Conservation (phyloP, 768 basidiomycete genomes). For the Hysterangium stoloniferum region DNA sequence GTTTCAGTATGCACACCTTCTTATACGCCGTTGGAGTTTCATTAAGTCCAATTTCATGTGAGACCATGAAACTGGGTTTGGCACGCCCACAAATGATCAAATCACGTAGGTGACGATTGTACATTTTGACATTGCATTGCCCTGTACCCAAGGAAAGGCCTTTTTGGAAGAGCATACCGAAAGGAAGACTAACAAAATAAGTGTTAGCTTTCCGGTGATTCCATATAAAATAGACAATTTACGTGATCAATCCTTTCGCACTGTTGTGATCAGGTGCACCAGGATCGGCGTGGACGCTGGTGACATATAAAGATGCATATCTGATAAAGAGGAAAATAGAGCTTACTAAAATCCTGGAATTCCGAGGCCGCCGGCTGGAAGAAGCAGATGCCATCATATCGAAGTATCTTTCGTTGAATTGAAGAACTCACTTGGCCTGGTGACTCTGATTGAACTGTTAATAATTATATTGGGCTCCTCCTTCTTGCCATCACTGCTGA, state of each 20-base stretch:
- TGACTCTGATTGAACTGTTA: conserved; percentile 11
- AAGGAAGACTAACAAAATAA: conserved; percentile 35
- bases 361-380: conserved; percentile 42
- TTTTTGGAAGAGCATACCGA: conserved; percentile 51
- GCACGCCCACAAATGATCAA: conserved; percentile 46
- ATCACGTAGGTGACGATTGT: conserved; percentile 48
- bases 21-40: conserved; percentile 42
- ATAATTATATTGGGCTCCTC: conserved; percentile 40
- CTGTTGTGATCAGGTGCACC: conserved; percentile 46
- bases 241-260: conserved; percentile 31
- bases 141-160: conserved; percentile 46
- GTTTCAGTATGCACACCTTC: conserved; percentile 21
- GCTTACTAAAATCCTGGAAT: conserved; percentile 43
- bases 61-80: conserved; percentile 48
- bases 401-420: conserved; percentile 19
- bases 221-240: neutral
- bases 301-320: neutral
- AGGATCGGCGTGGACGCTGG: conserved; percentile 43
- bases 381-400: conserved; percentile 41
- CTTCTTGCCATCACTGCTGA: conserved; percentile 43
- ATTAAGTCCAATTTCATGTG: conserved; percentile 43
- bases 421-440: conserved; percentile 10
- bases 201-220: neutral
- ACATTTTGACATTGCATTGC: conserved; percentile 51
- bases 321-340: neutral